phyloP scores from a whole-genome alignment of 441 rosid species.

The Macaranga tanarius region DNA sequence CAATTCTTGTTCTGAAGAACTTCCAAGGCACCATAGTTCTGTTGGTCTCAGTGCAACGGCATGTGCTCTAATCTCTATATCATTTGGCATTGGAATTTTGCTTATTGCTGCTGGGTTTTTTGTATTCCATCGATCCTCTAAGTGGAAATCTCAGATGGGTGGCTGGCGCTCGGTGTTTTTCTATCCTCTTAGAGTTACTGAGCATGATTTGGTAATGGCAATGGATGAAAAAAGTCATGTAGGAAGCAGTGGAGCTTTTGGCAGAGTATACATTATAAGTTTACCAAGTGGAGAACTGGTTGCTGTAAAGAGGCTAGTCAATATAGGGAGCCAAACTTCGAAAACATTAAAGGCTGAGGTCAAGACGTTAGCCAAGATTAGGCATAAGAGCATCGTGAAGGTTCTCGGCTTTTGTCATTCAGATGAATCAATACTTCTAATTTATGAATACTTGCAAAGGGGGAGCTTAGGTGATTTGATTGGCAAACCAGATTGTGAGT shows the following conservation, averaged over 20 bases:
- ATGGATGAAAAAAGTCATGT: slow-evolving; percentile 59
- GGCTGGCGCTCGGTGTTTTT: slow-evolving; percentile 57
- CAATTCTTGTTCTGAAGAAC: slow-evolving; percentile 49
- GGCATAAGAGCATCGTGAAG: slow-evolving; percentile 76
- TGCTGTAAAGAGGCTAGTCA: slow-evolving; percentile 87
- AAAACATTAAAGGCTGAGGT: slow-evolving; percentile 76
- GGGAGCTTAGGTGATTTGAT: slow-evolving; percentile 72
- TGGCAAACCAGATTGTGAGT: slow-evolving; percentile 51
- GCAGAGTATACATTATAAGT: slow-evolving; percentile 58
- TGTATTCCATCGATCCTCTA: slow-evolving; percentile 46
- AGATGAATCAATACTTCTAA: slow-evolving; percentile 72
- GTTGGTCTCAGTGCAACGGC: slow-evolving; percentile 36
- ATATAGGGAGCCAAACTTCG: slow-evolving; percentile 52
- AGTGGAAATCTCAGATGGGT: slow-evolving; percentile 46
- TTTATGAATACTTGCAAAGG: slow-evolving; percentile 75
- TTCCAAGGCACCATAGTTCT: slow-evolving; percentile 42
- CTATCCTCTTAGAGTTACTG: slow-evolving; percentile 65
- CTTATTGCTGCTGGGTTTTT: slow-evolving; percentile 38
- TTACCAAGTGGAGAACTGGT: slow-evolving; percentile 46
- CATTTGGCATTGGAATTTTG: slow-evolving; percentile 52
- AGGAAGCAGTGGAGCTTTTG: slow-evolving; percentile 74
- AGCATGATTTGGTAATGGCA: slow-evolving; percentile 49
- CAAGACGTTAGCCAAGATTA: slow-evolving; percentile 65
- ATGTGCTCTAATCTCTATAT: slow-evolving; percentile 58
- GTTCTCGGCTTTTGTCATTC: slow-evolving; percentile 78